Evolutionary conservation across 768 basidiomycete species (phyloP).

Genomic region (Kwoniella dendrophila): DNA sequence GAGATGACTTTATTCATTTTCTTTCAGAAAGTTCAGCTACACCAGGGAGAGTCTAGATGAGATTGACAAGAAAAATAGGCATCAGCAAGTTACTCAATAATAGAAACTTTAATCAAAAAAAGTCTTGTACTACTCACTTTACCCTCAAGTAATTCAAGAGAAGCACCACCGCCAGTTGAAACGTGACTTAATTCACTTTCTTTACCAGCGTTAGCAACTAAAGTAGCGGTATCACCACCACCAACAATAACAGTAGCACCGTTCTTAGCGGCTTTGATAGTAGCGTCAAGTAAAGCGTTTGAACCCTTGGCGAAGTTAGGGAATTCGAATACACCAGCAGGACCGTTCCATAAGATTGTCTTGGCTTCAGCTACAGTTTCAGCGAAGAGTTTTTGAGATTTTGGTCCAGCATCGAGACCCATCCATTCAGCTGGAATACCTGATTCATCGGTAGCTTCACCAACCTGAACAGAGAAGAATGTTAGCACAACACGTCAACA

Average conservation of each 20-base stretch:
- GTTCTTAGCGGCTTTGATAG: slow-evolving; percentile 78
- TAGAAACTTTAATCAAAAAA: not conserved
- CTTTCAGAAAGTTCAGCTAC: slow-evolving; percentile 82
- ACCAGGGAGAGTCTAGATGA: slow-evolving; percentile 73
- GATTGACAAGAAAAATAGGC: not conserved
- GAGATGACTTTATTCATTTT: slow-evolving; percentile 59
- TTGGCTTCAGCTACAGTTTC: slow-evolving; percentile 80
- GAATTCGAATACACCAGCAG: slow-evolving; percentile 97
- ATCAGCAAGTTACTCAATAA: no score
- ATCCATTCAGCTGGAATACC: slow-evolving; percentile 93
- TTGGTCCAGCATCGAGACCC: slow-evolving; percentile 88
- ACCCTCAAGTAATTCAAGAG: slow-evolving; percentile 93
- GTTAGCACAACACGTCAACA: slow-evolving; percentile 7
- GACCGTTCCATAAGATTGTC: slow-evolving; percentile 94
- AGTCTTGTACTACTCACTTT: slow-evolving; percentile 66
- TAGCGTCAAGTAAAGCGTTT: slow-evolving; percentile 76
- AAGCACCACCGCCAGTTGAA: slow-evolving; percentile 74
- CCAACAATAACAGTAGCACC: slow-evolving; percentile 94
- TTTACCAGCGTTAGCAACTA: slow-evolving; percentile 79
- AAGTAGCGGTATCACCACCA: slow-evolving; percentile 72
- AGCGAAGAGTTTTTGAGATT: slow-evolving; percentile 78
- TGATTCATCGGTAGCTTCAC: slow-evolving; percentile 71
- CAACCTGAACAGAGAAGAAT: slow-evolving; percentile 60
- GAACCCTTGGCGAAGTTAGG: slow-evolving; percentile 86
- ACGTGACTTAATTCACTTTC: slow-evolving; percentile 94